Evolutionary conservation across 78 protist genomes (phyloP).

Genomic region (Planoprotostelium fungivorum): DNA sequence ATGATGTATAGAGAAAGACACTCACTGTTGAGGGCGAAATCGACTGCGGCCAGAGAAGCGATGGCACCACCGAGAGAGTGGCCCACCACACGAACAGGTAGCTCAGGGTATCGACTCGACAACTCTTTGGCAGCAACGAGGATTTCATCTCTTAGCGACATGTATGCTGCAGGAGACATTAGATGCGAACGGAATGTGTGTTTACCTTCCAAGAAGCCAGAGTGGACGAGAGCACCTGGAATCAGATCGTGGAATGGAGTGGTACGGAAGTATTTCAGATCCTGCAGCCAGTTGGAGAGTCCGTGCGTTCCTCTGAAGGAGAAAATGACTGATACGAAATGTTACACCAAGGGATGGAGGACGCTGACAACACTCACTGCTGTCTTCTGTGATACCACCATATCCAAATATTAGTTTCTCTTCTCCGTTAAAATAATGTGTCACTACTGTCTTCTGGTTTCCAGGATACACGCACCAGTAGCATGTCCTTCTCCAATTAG

Average conservation of each 20-base stretch:
- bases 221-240: background rate
- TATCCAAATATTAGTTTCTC: background rate
- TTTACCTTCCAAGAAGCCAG: background rate
- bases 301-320: background rate
- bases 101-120: background rate
- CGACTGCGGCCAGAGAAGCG: background rate
- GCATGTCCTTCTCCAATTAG: no score
- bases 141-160: background rate
- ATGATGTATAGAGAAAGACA: background rate
- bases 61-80: background rate
- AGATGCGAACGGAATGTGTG: background rate
- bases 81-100: background rate
- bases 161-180: background rate
- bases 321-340: background rate
- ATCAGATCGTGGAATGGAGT: background rate
- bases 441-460: background rate
- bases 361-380: background rate
- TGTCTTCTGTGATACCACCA: background rate
- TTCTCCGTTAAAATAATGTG: background rate
- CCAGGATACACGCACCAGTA: background rate
- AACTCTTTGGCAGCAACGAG: background rate
- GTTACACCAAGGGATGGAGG: background rate
- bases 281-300: background rate
- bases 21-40: background rate
- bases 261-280: background rate